Evolutionary conservation across 139 green algal genomes (phyloP).

Genomic region (Eudorina sp.): DNA sequence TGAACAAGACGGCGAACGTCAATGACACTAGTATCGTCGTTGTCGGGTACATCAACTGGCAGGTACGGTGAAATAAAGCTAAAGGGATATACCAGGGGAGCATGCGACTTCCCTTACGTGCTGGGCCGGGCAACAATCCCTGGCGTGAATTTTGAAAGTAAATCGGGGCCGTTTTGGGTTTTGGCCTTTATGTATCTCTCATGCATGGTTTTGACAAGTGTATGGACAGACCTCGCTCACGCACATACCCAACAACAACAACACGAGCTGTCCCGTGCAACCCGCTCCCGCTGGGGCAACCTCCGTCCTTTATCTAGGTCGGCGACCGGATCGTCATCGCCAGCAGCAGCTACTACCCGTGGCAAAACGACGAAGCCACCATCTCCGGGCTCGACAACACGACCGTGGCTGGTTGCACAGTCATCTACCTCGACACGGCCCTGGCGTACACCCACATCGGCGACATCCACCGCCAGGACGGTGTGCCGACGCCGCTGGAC

Average conservation of each 20-base stretch:
- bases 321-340: conserved; percentile 74
- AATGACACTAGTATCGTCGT: conserved; percentile 63
- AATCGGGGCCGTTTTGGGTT: no score
- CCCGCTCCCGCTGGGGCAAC: no score
- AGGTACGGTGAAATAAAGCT: conserved; percentile 24
- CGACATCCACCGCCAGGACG: conserved; percentile 11
- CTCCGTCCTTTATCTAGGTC: neutral
- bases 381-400: conserved; percentile 1
- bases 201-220: no score
- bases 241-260: no score
- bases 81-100: no score
- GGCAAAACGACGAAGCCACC: conserved; percentile 59
- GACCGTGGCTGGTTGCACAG: conserved; percentile 14
- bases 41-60: conserved; percentile 58
- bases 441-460: conserved; percentile 72
- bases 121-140: no score
- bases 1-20: conserved; percentile 50
- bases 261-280: no score
- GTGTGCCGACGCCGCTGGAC: conserved; percentile 50
- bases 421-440: conserved; percentile 46
- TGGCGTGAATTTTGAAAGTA: no score
- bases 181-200: no score
- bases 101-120: no score
- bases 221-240: no score
- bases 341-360: conserved; percentile 61